Conservation (phyloP, 768 basidiomycete genomes). For the Rickenella mellea region DNA sequence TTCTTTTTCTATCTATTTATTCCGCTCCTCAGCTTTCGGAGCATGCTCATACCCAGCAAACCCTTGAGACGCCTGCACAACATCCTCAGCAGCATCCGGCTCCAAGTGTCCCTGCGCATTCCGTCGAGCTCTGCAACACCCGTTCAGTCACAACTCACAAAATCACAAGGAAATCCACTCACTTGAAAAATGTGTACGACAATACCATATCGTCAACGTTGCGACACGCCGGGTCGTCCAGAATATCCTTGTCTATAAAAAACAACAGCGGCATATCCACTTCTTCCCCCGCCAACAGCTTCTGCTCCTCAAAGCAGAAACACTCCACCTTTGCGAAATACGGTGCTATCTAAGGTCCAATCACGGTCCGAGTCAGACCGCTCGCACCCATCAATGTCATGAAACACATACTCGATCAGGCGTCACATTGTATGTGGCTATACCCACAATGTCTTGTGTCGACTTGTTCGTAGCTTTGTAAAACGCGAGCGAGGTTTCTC, state of each 20-base stretch:
- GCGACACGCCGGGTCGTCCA: conserved; percentile 84
- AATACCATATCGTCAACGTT: conserved; percentile 86
- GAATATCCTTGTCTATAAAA: conserved; percentile 96
- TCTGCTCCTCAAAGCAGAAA: conserved; percentile 99
- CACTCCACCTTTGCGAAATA: conserved; percentile 99
- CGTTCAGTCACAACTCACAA: not conserved
- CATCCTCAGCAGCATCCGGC: conserved; percentile 78
- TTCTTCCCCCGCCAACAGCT: conserved; percentile 87
- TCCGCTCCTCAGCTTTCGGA: conserved; percentile 21
- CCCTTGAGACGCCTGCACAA: conserved; percentile 73
- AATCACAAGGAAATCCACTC: conserved; percentile 14
- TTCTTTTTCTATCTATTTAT: too few relatives aligned
- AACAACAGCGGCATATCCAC: conserved; percentile 97
- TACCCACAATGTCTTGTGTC: conserved; percentile 86
- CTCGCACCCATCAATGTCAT: not conserved
- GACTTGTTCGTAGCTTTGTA: conserved; percentile 88
- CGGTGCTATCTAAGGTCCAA: conserved; percentile 67
- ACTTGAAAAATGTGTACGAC: conserved; percentile 98
- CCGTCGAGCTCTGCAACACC: conserved; percentile 62
- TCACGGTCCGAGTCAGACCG: not conserved
- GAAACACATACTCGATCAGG: conserved; percentile 73
- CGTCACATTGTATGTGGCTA: conserved; percentile 98
- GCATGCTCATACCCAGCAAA: conserved; percentile 53
- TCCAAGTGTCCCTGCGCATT: conserved; percentile 81
- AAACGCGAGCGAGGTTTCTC: conserved; percentile 94